A percentile compares a stretch with the other conserved stretches of the same genome.
Evolutionary conservation across 192 early-diverging fungal genomes (phyloP).

Genomic region (Backusella psychrophila): DNA sequence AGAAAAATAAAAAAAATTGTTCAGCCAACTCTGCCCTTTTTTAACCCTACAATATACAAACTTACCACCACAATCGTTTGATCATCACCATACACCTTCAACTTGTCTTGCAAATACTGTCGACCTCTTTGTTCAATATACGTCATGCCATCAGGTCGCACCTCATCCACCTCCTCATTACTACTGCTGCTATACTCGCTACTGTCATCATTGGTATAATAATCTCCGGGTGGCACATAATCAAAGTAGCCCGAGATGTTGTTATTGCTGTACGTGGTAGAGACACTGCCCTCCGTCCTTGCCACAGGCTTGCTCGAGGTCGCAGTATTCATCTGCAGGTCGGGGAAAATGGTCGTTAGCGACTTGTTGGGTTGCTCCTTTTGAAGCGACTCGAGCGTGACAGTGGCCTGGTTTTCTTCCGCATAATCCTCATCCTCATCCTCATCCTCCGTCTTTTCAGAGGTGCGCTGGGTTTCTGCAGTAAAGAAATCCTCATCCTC

Average conservation of each 20-base stretch:
- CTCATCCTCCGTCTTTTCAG: neutral
- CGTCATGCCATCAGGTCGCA: constrained; percentile 4
- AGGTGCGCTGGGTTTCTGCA: too few species aligned
- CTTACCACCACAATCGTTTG: constrained; percentile 36
- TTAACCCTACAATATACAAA: too few species aligned
- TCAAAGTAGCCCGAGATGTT: neutral
- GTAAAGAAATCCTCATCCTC: neutral
- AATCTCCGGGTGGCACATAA: neutral
- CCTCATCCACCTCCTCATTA: neutral
- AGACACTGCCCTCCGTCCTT: neutral
- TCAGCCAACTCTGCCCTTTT: too few species aligned
- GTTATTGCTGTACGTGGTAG: neutral
- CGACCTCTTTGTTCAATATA: constrained; percentile 14
- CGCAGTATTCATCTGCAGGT: neutral
- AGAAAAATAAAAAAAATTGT: too few species aligned
- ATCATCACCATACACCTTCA: constrained; percentile 30
- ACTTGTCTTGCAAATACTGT: constrained; percentile 23
- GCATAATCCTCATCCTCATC: neutral
- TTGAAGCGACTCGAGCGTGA: constrained; percentile 12
- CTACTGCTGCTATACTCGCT: neutral
- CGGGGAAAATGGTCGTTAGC: neutral
- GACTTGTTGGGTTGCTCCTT: neutral
- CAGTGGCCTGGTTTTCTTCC: constrained; percentile 23
- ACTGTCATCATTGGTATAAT: neutral
- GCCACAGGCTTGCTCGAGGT: neutral